Conservation (phyloP, 73 alveolate genomes). For the Urostyla sp. region DNA sequence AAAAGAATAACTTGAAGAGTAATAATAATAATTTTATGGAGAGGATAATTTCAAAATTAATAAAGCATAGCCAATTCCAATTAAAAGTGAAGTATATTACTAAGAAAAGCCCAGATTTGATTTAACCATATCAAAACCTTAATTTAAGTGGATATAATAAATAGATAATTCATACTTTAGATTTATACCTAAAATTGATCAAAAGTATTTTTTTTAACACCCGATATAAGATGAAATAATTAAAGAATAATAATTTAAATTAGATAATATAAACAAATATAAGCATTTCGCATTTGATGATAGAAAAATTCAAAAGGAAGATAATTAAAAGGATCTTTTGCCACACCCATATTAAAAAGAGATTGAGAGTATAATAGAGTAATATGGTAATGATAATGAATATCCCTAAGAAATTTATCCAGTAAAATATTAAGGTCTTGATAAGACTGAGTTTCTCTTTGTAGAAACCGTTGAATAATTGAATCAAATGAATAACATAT, state of each 20-base stretch:
- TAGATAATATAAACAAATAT: slow-evolving; percentile 46
- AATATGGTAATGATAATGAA: slow-evolving; percentile 44
- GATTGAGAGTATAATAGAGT: slow-evolving; percentile 56
- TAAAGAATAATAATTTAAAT: slow-evolving; percentile 65
- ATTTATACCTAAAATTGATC: slow-evolving; percentile 75
- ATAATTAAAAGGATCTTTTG: slow-evolving; percentile 31
- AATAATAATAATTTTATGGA: slow-evolving; percentile 50
- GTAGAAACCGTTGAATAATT: slow-evolving; percentile 82
- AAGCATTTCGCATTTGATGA: slow-evolving; percentile 71
- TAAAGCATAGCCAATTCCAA: neutral
- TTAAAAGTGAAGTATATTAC: slow-evolving; percentile 51
- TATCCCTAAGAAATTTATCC: slow-evolving; percentile 54
- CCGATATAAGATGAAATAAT: slow-evolving; percentile 65
- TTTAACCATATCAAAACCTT: slow-evolving; percentile 65
- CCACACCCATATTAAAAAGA: slow-evolving; percentile 84
- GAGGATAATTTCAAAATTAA: neutral
- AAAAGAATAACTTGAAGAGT: slow-evolving; percentile 64
- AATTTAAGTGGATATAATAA: slow-evolving; percentile 64
- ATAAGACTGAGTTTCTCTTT: slow-evolving; percentile 75
- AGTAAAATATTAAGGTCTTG: slow-evolving; percentile 52
- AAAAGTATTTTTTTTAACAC: slow-evolving; percentile 69
- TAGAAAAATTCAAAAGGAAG: slow-evolving; percentile 60
- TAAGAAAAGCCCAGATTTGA: slow-evolving; percentile 72
- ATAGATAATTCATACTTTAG: slow-evolving; percentile 87
- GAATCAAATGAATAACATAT: slow-evolving; percentile 70